Conservation (phyloP, 108 stramenopile genomes). For the Thalassiosira profunda region DNA sequence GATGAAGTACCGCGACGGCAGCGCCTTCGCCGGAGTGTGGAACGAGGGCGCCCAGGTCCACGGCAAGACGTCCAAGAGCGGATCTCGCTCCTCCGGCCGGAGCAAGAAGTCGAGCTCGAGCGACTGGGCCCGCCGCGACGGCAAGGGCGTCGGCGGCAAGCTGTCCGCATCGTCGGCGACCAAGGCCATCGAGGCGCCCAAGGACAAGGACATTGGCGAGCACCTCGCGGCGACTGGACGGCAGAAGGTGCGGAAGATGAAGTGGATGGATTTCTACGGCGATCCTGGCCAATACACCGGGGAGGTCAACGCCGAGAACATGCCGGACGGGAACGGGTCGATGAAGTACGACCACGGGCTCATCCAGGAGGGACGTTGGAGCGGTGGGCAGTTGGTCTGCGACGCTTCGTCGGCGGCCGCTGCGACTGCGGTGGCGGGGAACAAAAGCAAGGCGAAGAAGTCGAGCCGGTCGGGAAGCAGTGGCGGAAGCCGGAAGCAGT, state of each 20-base stretch:
- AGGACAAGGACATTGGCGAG: no score
- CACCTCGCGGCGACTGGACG: background rate
- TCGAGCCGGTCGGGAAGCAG: background rate
- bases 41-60: conserved; percentile 37
- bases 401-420: no score
- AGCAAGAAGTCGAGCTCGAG: conserved; percentile 10
- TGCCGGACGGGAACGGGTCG: conserved; percentile 45
- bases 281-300: conserved; percentile 49
- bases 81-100: background rate
- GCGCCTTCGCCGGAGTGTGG: conserved; percentile 38
- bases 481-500: background rate
- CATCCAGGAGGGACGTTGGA: conserved; percentile 47
- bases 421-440: background rate
- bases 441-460: conserved; percentile 2
- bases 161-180: no score
- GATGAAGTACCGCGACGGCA: conserved; percentile 49
- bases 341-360: conserved; percentile 55
- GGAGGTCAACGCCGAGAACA: conserved; percentile 25
- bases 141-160: background rate
- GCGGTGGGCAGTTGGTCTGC: conserved; percentile 38
- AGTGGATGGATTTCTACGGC: conserved; percentile 53
- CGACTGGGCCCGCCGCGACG: conserved; percentile 16
- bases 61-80: conserved; percentile 4
- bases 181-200: no score
- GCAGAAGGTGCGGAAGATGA: conserved; percentile 45